Percentiles rank a stretch among this genome's conserved stretches.
Conservation (phyloP, 352 stramenopile genomes). For the Plasmopara muralis region DNA sequence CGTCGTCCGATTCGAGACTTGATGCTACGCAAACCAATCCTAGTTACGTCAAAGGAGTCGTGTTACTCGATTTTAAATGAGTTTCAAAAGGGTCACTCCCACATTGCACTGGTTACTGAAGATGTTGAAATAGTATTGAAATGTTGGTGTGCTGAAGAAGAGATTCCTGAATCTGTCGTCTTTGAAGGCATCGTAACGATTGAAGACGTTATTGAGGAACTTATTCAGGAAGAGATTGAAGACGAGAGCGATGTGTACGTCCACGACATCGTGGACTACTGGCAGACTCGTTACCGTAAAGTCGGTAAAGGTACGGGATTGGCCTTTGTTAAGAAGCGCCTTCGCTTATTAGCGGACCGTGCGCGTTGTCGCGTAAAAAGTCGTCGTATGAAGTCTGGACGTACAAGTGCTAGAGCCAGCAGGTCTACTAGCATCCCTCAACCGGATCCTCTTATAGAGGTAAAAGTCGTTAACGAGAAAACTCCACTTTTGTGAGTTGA, state of each 20-base stretch:
- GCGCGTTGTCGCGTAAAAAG: slow-evolving; percentile 33
- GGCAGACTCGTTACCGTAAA: slow-evolving; percentile 28
- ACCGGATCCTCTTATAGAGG: slow-evolving; percentile 29
- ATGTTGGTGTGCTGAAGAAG: slow-evolving; percentile 40
- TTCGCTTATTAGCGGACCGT: slow-evolving; percentile 33
- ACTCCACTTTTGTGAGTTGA: slow-evolving; percentile 33
- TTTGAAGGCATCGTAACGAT: slow-evolving; percentile 90
- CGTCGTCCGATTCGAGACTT: slow-evolving; percentile 55
- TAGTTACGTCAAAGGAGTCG: slow-evolving; percentile 70
- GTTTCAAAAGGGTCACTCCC: slow-evolving; percentile 85
- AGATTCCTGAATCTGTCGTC: slow-evolving; percentile 40
- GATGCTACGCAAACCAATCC: slow-evolving; percentile 67
- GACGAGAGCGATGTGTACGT: slow-evolving; percentile 85
- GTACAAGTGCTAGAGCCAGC: slow-evolving; percentile 11
- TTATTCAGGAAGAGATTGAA: slow-evolving; percentile 89
- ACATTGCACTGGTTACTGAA: slow-evolving; percentile 78
- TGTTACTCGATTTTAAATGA: slow-evolving; percentile 88
- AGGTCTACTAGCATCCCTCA: slow-evolving; percentile 8
- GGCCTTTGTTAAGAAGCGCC: slow-evolving; percentile 35
- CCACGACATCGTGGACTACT: slow-evolving; percentile 59
- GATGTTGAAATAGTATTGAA: slow-evolving; percentile 44
- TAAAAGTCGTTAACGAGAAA: slow-evolving; percentile 45
- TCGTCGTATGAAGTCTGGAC: slow-evolving; percentile 22
- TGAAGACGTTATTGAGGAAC: slow-evolving; percentile 90
- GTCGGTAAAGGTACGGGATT: slow-evolving; percentile 26